These are phyloP conservation scores for Apiospora arundinis DNA, from an alignment of 2,329 filamentous ascomycete genomes.

Conservation along the genomic window DNA sequence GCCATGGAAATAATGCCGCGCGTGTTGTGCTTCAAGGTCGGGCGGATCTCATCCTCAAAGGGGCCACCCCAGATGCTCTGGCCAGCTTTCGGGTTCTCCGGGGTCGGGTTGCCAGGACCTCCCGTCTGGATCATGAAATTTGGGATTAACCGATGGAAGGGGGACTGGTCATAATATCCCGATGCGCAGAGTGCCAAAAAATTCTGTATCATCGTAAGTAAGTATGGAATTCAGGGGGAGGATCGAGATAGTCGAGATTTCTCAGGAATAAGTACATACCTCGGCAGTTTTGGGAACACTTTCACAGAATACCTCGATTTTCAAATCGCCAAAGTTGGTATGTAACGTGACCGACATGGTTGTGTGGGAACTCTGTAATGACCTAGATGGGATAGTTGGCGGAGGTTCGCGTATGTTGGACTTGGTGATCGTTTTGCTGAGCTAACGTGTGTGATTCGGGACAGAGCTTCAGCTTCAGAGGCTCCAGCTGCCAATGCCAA, in stretches of 20 bases:
- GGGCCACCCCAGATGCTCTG: slow-evolving; percentile 74
- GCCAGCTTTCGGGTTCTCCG: slow-evolving; percentile 70
- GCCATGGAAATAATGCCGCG: slow-evolving; percentile 79
- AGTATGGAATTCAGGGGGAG: slow-evolving; percentile 26
- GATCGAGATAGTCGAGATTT: background rate
- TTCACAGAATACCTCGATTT: slow-evolving; percentile 96
- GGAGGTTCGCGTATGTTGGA: background rate
- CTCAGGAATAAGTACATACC: slow-evolving; percentile 49
- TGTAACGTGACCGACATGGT: slow-evolving; percentile 77
- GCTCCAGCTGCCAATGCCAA: slow-evolving; percentile 1
- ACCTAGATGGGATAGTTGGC: slow-evolving; percentile 20
- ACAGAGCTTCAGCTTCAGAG: background rate
- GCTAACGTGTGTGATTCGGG: slow-evolving; percentile 13
- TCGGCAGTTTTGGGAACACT: slow-evolving; percentile 91
- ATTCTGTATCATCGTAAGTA: slow-evolving; percentile 61
- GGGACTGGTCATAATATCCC: slow-evolving; percentile 75
- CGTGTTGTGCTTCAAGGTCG: slow-evolving; percentile 70
- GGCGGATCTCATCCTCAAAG: slow-evolving; percentile 84
- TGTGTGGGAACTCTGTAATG: slow-evolving; percentile 20
- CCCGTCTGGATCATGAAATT: slow-evolving; percentile 83
- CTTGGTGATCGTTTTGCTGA: slow-evolving; percentile 9
- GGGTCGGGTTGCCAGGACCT: slow-evolving; percentile 60
- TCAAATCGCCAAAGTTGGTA: slow-evolving; percentile 88
- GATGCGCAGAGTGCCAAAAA: slow-evolving; percentile 87
- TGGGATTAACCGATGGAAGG: slow-evolving; percentile 82